Base-by-base conservation (phyloP, 1,284 basidiomycete species). In the Polyporus tsugae region DNA sequence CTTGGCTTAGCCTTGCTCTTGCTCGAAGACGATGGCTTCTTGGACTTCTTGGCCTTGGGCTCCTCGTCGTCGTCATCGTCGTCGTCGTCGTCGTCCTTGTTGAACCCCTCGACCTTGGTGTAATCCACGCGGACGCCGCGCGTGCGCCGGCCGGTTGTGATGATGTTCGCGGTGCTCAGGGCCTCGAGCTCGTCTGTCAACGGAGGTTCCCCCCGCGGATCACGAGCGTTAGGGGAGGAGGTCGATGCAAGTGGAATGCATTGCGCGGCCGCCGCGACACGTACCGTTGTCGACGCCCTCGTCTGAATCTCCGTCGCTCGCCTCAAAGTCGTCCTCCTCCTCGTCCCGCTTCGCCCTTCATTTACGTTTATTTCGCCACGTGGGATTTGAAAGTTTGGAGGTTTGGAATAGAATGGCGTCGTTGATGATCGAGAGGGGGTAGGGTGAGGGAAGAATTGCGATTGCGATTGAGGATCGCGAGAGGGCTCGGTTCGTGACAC, bases 111-210 rank as follows among this genome's bases (percentile, higher is more conserved):
- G 33, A 79, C 79, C 60, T 82, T 78, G 22, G 79, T 80, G 68
- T 82, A 81, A 72, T 80, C 79, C 63, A 80, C 62, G 52, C 78
- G 77, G 29, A 79, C 76, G 4, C 80, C 80, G 33, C 80, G 80
- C 64, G 81, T 81, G 62, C 80, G 77, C 33, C 79, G 75, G 17
- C 76, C 75, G 29, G 70, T 72, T 1, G 70, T 72, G 62, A 80
- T 79, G 68, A 78, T 77, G 62, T 80, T 79, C 17, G 61, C 63
- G 25, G 66, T 65, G 52, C 78, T 77, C 52, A 81, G 64, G 11
- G 74, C 76, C 4, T 63, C 70, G 19, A 80, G 76, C 70, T 81
- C 79, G 65, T 80, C 81, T 82, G 62, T 55, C 25, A 10, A 15
- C 10, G 22, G 22, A 29, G 29, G 29, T 29, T 29, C 29, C 29